Conservation (phyloP, 805 yeast species). For the Metschnikowia kunwiensis region DNA sequence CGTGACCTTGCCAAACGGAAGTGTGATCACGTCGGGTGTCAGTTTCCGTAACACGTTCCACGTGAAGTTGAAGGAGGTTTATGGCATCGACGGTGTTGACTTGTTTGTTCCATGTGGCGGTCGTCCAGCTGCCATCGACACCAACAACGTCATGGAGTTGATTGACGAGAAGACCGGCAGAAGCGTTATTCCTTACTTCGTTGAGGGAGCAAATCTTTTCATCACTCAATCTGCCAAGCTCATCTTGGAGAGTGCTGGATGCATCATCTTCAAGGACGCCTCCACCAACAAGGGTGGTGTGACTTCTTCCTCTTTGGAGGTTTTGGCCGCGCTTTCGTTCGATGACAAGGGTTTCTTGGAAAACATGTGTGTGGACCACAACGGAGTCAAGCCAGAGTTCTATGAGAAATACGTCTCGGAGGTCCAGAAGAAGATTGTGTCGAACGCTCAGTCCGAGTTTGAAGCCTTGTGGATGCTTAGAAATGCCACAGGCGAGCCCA, state of each 20-base stretch:
- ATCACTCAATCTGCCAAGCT: slow-evolving; percentile 93
- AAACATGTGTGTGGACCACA: slow-evolving; percentile 71
- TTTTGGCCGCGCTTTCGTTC: slow-evolving; percentile 87
- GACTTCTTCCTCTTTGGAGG: slow-evolving; percentile 93
- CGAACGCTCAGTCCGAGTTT: slow-evolving; percentile 82
- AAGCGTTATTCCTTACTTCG: slow-evolving; percentile 77
- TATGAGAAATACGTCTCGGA: slow-evolving; percentile 80
- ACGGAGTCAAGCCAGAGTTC: slow-evolving; percentile 58
- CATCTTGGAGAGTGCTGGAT: slow-evolving; percentile 81
- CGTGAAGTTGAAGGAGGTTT: slow-evolving; percentile 61
- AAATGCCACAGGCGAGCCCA: slow-evolving; percentile 57
- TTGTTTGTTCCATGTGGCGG: slow-evolving; percentile 99
- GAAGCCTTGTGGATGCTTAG: slow-evolving; percentile 81
- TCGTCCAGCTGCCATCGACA: slow-evolving; percentile 92
- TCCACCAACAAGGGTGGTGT: slow-evolving; percentile 99
- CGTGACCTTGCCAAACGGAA: slow-evolving; percentile 72
- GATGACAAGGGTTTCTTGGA: slow-evolving; percentile 78
- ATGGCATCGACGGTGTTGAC: slow-evolving; percentile 59
- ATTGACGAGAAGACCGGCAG: slow-evolving; percentile 76
- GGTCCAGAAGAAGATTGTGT: slow-evolving; percentile 72
- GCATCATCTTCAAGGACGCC: slow-evolving; percentile 88
- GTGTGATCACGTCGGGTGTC: slow-evolving; percentile 74
- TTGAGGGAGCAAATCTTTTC: slow-evolving; percentile 96
- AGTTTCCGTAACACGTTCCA: slow-evolving; percentile 91
- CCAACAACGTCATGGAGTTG: slow-evolving; percentile 70